These are phyloP conservation scores for Neurospora sp. DNA, from an alignment of 495 filamentous ascomycete species.

Conservation along the genomic window DNA sequence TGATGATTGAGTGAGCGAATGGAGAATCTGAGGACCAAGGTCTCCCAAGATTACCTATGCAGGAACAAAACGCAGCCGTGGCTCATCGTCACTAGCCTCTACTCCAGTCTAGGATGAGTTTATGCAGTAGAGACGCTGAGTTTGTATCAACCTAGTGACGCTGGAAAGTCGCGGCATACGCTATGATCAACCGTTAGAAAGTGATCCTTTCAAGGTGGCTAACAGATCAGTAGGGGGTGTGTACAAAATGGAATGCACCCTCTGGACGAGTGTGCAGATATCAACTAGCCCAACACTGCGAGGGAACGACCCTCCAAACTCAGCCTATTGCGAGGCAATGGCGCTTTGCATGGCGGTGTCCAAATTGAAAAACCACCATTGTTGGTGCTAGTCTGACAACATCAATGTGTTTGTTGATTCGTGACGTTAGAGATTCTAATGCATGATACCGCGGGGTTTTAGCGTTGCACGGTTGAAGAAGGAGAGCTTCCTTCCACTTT, in stretches of 20 bases:
- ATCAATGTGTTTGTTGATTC: background rate
- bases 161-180: background rate
- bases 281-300: background rate
- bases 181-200: background rate
- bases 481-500: background rate
- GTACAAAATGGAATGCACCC: background rate
- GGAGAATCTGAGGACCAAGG: background rate
- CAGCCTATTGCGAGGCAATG: background rate
- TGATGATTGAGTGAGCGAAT: background rate
- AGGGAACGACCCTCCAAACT: background rate
- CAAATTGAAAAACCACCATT: background rate
- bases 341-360: background rate
- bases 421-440: background rate
- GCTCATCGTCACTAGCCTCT: background rate
- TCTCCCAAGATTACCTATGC: background rate
- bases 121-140: background rate
- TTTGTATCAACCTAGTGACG: background rate
- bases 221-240: background rate
- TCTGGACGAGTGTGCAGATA: background rate
- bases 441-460: background rate
- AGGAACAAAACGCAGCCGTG: background rate
- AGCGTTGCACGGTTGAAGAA: background rate
- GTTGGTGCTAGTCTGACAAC: background rate
- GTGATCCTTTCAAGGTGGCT: background rate
- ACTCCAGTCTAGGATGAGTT: background rate